A percentile compares a stretch with the other conserved stretches of the same genome.
These are phyloP conservation scores for Prillingera fragicola DNA, from an alignment of 1,284 basidiomycete genomes.

Conservation along the genomic window DNA sequence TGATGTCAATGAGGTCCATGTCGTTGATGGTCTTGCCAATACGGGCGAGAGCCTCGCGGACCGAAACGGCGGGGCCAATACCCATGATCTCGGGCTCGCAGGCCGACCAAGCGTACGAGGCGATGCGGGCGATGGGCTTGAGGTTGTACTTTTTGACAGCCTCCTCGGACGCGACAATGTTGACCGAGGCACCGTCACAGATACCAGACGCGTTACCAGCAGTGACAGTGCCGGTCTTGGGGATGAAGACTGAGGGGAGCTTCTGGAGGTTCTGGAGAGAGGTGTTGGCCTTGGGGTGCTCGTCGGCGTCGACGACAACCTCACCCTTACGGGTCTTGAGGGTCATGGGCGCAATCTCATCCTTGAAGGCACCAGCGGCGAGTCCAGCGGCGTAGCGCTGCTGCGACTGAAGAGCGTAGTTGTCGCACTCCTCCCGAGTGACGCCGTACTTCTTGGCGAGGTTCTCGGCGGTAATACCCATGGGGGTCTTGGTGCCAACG, in stretches of 20 bases:
- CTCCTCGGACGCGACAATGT: conserved; percentile 53
- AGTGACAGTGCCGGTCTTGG: conserved; percentile 52
- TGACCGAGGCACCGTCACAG: conserved; percentile 55
- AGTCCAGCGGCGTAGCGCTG: conserved; percentile 54
- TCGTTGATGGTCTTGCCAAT: conserved; percentile 46
- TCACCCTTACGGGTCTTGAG: conserved; percentile 47
- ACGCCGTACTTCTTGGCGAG: conserved; percentile 54
- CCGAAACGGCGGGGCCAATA: conserved; percentile 53
- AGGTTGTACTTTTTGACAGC: conserved; percentile 49
- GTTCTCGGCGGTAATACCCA: conserved; percentile 56
- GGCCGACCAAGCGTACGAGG: conserved; percentile 53
- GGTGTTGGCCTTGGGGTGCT: conserved; percentile 53
- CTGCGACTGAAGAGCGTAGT: conserved; percentile 55
- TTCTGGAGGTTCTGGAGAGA: conserved; percentile 50
- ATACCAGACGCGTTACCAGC: conserved; percentile 56
- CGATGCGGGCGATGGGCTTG: conserved; percentile 52
- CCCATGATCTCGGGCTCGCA: conserved; percentile 57
- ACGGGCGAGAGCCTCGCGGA: conserved; percentile 32
- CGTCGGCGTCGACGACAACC: conserved; percentile 47
- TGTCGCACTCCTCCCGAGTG: conserved; percentile 53
- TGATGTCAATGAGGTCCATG: conserved; percentile 56
- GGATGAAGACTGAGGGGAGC: conserved; percentile 53
- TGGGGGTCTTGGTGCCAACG: conserved; percentile 46
- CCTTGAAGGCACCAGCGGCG: conserved; percentile 50
- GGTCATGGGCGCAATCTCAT: conserved; percentile 53